These are phyloP conservation scores for Sextonia rubra DNA, from an alignment of 164 flowering plant species.

Conservation along the genomic window DNA sequence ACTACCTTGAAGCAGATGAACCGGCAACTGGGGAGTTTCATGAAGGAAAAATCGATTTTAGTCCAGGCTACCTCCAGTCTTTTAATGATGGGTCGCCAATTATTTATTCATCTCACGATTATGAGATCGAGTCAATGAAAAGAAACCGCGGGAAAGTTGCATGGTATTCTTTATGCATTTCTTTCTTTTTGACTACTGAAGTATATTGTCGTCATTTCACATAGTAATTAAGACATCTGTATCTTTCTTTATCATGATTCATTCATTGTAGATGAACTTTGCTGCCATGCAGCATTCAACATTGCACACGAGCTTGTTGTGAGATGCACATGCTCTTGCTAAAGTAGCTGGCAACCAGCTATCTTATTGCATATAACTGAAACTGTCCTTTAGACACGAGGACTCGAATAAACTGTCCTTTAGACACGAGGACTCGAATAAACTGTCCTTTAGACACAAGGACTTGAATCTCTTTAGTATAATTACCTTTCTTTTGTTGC, in stretches of 20 bases:
- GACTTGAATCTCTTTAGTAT: background rate
- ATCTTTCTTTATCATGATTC: background rate
- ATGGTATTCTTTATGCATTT: constrained; percentile 29
- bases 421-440: background rate
- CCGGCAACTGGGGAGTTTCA: constrained; percentile 4
- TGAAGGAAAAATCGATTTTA: constrained; percentile 12
- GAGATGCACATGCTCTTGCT: no score
- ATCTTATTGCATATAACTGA: background rate
- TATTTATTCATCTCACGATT: constrained; percentile 12
- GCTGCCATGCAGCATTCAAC: no score
- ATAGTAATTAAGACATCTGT: background rate
- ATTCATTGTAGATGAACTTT: no score
- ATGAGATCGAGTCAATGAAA: constrained; percentile 23
- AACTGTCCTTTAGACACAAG: background rate
- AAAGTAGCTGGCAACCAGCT: background rate
- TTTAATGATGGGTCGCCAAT: constrained; percentile 19
- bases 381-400: background rate
- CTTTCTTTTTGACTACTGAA: constrained; percentile 4
- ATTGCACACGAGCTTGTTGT: no score
- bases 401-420: background rate
- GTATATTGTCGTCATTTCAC: constrained; percentile 1
- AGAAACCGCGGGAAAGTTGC: constrained; percentile 18
- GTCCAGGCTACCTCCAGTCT: constrained; percentile 18
- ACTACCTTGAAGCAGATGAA: constrained; percentile 41
- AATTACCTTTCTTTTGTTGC: background rate